These are phyloP conservation scores for Astrephomene gubernaculifera DNA, from an alignment of 139 green algal species.

Conservation along the genomic window DNA sequence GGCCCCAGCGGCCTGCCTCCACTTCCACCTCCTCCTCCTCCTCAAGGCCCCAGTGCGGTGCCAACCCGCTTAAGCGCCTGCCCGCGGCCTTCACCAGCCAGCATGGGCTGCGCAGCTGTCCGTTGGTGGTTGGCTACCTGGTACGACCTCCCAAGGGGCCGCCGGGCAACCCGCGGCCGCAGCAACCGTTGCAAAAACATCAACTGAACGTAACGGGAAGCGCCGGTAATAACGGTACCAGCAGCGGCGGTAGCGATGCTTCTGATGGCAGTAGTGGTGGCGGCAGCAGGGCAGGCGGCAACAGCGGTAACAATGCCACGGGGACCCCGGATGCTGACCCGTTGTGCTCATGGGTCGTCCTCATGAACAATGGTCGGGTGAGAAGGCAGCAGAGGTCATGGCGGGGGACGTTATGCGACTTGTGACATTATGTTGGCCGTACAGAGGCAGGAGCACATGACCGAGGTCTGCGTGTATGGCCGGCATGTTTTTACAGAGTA, in stretches of 20 bases:
- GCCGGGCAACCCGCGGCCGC: too few species aligned
- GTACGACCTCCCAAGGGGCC: neutral
- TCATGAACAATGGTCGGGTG: slow-evolving; percentile 33
- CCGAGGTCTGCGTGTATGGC: too few species aligned
- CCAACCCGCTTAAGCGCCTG: neutral
- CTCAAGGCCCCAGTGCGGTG: neutral
- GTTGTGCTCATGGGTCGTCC: neutral
- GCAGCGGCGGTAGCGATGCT: neutral
- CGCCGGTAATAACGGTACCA: too few species aligned
- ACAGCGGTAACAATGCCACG: neutral
- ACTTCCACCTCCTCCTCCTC: neutral
- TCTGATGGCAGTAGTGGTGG: neutral
- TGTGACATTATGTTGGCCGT: too few species aligned
- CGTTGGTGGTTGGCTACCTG: slow-evolving; percentile 12
- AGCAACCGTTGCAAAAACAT: too few species aligned
- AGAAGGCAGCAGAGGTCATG: neutral
- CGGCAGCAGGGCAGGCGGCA: neutral
- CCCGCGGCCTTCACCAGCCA: neutral
- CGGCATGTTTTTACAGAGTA: too few species aligned
- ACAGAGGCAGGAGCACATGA: too few species aligned
- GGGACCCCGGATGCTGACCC: neutral
- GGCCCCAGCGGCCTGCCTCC: slow-evolving; percentile 1
- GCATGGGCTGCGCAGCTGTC: slow-evolving; percentile 30
- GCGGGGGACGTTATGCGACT: too few species aligned
- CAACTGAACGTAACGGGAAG: too few species aligned